Base-by-base conservation (phyloP, 257 asterid species). In the Anisodus tanguticus region DNA sequence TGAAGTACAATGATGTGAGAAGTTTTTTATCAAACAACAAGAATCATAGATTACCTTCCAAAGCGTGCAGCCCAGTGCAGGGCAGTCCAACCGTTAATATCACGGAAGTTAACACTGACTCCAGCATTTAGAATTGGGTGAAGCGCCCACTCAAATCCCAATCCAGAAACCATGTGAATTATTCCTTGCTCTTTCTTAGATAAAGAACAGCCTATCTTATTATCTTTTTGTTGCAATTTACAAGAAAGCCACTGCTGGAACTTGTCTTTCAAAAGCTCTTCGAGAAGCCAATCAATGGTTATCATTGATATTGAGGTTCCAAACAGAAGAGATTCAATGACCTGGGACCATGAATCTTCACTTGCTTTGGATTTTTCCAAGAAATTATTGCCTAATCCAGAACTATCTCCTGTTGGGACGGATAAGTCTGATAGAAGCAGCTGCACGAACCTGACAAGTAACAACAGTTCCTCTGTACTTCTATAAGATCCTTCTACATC, bases 41-140 rank as follows among this genome's bases (percentile, higher is more conserved):
- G 60, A 79, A 54, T 76, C 45, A 47, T 64, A 26, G 17, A 78
- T 85, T 84, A 92, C 97, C 97, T 92, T 78, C 97, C 97, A 85
- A 89, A 93, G 67, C 89, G 91, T 49, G 97, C 97, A 31, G 97
- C 97, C 97, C 97, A 92, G 87, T 93, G 97, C 78, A 93, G 95
- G 3, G 95, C 97, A 12, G 95, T 93, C 95, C 94, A 91, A 68
- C 97, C 97, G 39, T 88, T 92, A 63, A 88, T 87, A 77, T 92
- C 97, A 12, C 95, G 95, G 87, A 92, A 93, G 85, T 92, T 89
- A 72, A 88, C 85, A 82, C 90, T 86, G 69, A 90, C 90, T 89
- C 95, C 95, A 51, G 91, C 84, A 86, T 85, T 90, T 83, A 93
- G 89, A 81, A 91, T 87, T 39, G 96, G 92, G 35, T 91, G 91